These are phyloP conservation scores for Wickerhamiella domercqiae DNA, from an alignment of 805 yeast species.

Conservation along the genomic window DNA sequence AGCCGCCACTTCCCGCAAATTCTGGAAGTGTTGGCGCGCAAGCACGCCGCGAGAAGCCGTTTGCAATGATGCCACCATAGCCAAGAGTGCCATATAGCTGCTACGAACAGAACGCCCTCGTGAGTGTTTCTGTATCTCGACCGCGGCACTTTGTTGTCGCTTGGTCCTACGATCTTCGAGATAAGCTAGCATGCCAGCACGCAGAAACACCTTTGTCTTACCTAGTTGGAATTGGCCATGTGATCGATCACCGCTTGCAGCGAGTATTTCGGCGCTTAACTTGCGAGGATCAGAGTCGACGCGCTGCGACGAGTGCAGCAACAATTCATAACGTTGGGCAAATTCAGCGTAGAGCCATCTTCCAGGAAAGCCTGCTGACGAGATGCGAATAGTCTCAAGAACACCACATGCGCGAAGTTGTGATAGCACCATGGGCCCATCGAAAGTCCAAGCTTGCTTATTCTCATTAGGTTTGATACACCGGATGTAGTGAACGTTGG, in stretches of 20 bases:
- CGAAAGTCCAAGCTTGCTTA: conserved; percentile 91
- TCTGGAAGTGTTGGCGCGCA: conserved; percentile 41
- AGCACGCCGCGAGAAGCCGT: conserved; percentile 46
- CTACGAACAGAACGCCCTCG: conserved; percentile 50
- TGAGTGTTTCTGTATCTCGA: conserved; percentile 69
- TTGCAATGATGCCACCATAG: conserved; percentile 44
- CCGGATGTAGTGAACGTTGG: conserved; percentile 92
- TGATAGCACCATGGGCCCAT: conserved; percentile 84
- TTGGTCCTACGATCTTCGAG: conserved; percentile 74
- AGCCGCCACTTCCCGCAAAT: conserved; percentile 35
- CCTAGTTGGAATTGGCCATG: conserved; percentile 69
- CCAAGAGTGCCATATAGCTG: conserved; percentile 37
- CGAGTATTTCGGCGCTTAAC: conserved; percentile 55
- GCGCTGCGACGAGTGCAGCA: conserved; percentile 48
- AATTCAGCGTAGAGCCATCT: conserved; percentile 92
- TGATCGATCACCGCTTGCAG: conserved; percentile 39
- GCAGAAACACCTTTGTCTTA: conserved; percentile 82
- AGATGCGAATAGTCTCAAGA: conserved; percentile 84
- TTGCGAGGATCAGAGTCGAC: conserved; percentile 37
- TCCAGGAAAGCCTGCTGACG: conserved; percentile 97
- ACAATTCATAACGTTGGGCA: conserved; percentile 73
- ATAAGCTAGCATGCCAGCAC: conserved; percentile 91
- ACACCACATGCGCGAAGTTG: conserved; percentile 98
- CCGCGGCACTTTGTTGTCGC: conserved; percentile 64
- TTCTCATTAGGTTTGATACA: conserved; percentile 94